Conservation (phyloP, 2,329 filamentous ascomycete genomes). For the Colletotrichum caudatum region DNA sequence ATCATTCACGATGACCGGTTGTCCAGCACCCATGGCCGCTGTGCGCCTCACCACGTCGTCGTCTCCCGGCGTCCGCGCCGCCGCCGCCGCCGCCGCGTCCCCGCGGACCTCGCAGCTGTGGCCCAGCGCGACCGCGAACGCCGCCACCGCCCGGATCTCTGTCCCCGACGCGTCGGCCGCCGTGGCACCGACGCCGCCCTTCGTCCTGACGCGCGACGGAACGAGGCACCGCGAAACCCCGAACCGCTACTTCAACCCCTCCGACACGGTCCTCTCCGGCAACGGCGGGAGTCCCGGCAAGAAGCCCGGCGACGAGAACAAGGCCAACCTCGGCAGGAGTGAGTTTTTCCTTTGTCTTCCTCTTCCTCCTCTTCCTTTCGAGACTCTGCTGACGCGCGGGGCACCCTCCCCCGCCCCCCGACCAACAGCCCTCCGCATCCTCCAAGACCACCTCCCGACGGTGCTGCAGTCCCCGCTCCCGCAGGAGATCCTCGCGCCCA, state of each 20-base stretch:
- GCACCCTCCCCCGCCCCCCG: too few relatives aligned
- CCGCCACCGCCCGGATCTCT: not conserved
- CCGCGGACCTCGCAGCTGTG: slow-evolving; percentile 31
- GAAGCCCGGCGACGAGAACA: slow-evolving; percentile 65
- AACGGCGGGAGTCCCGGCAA: slow-evolving; percentile 42
- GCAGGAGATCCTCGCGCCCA: slow-evolving; percentile 80
- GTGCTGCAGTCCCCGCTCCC: slow-evolving; percentile 76
- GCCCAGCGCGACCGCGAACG: slow-evolving; percentile 15
- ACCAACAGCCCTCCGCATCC: slow-evolving; percentile 68
- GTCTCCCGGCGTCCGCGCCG: slow-evolving; percentile 29
- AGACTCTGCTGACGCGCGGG: slow-evolving; percentile 6
- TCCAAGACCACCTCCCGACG: slow-evolving; percentile 75
- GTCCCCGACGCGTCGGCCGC: not conserved
- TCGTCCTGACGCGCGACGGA: slow-evolving; percentile 18
- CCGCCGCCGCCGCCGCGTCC: slow-evolving; percentile 6
- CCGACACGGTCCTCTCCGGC: slow-evolving; percentile 24
- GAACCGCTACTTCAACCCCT: slow-evolving; percentile 41
- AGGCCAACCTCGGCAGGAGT: slow-evolving; percentile 74
- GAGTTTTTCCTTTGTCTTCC: slow-evolving; percentile 46
- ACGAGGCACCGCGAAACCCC: slow-evolving; percentile 14
- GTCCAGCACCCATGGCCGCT: slow-evolving; percentile 32
- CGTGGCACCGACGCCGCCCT: not conserved
- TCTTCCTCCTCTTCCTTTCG: not conserved
- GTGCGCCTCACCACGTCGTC: slow-evolving; percentile 24
- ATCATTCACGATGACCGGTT: slow-evolving; percentile 20